Conservation (phyloP, 257 asterid species). For the Ophiorrhiza pumila region DNA sequence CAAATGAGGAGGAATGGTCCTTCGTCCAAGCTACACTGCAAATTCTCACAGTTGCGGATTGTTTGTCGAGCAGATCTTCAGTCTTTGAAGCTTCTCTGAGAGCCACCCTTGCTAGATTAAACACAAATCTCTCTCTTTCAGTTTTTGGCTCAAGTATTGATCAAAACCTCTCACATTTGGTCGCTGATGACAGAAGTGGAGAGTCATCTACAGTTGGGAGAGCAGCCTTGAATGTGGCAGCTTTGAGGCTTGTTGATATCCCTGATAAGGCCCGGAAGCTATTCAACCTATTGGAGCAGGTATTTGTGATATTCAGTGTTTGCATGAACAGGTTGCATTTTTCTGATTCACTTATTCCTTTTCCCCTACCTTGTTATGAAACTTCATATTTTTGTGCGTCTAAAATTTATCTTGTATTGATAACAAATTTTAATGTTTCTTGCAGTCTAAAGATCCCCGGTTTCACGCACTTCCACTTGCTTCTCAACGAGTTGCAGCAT, state of each 20-base stretch:
- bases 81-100: slow-evolving; percentile 96
- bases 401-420: not conserved
- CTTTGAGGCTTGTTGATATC: slow-evolving; percentile 69
- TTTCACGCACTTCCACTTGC: slow-evolving; percentile 96
- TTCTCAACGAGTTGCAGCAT: slow-evolving; percentile 82
- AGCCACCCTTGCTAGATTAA: slow-evolving; percentile 91
- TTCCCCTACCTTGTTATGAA: not conserved
- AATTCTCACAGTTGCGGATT: slow-evolving; percentile 89
- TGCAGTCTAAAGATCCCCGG: slow-evolving; percentile 97
- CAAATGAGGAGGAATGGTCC: slow-evolving; percentile 97
- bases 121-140: slow-evolving; percentile 72
- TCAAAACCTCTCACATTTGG: slow-evolving; percentile 53
- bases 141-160: slow-evolving; percentile 58
- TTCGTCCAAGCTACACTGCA: slow-evolving; percentile 97
- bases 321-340: not conserved
- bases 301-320: slow-evolving; percentile 19
- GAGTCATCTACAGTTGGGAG: slow-evolving; percentile 73
- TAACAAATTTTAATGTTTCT: slow-evolving; percentile 3
- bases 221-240: slow-evolving; percentile 89
- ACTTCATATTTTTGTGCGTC: not conserved
- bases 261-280: slow-evolving; percentile 95
- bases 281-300: slow-evolving; percentile 90
- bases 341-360: not conserved
- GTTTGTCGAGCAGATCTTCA: slow-evolving; percentile 83
- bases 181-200: slow-evolving; percentile 53